Evolutionary conservation across 441 rosid genomes (phyloP), one percentile per base, ranked within the genome.

Genomic region (Erodium trifolium): DNA sequence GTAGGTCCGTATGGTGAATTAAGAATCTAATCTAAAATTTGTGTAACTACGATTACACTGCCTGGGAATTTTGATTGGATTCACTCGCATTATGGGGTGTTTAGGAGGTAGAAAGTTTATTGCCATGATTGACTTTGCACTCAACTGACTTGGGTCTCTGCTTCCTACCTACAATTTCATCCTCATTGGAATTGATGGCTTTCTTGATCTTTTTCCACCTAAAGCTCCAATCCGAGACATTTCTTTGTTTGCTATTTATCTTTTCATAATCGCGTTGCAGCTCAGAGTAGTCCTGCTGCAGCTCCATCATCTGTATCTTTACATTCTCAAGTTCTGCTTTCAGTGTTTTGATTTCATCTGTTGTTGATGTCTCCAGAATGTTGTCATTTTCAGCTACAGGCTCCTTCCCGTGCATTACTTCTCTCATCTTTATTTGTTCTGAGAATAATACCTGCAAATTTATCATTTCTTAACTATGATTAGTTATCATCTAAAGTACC

Each of bases 161-260:
- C 69, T 69, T 72, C 57, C 8, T 72, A 16, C 78, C 82, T 39
- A 71, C 70, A 4, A 66, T 72, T 67, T 72, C 82, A 14, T 81
- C 83, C 6, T 73, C 81, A 45, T 81, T 84, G 71, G 83, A 77
- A 18, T 73, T 73, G 69, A 79, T 19, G 0, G 93, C 73, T 66
- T 66, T 77, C 77, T 80, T 88, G 59, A 87, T 83, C 80, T 91
- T 93, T 89, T 88, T 93, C 98, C 97, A 93, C 65, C 97, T 97
- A 1, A 81, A 81, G 4, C 71, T 82, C 98, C 98, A 93, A 9
- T 88, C 88, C 0, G 96, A 85, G 0, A 82, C 59, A 51, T 84
- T 79, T 79, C 84, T 89, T 72, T 78, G 91, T 81, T 88, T 91
- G 2, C 86, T 78, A 84, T 88, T 78, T 63, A 84, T 66, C 76